Percentiles rank a stretch among this genome's conserved stretches.
phyloP scores from a whole-genome alignment of 2,329 filamentous ascomycete species.

The Xylaria polymorpha region DNA sequence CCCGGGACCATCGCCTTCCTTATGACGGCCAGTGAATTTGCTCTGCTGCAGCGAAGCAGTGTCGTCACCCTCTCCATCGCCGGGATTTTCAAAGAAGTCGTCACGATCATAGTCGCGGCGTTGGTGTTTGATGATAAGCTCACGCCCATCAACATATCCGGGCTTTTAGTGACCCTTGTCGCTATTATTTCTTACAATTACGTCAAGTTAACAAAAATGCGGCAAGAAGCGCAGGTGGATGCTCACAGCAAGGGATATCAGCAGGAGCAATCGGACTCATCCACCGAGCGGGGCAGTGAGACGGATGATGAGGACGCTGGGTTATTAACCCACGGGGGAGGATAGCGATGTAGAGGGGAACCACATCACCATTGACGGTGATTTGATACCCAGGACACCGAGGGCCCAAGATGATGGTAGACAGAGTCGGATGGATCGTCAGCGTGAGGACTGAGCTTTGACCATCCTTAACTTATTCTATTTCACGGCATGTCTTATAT shows the following conservation, averaged over 20 bases:
- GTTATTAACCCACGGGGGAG: conserved; percentile 57
- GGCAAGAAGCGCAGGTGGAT: conserved; percentile 73
- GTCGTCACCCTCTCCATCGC: conserved; percentile 97
- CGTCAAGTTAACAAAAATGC: conserved; percentile 92
- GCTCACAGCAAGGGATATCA: conserved; percentile 58
- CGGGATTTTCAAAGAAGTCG: conserved; percentile 98
- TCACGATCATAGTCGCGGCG: conserved; percentile 91
- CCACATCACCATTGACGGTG: conserved; percentile 56
- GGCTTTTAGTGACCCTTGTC: conserved; percentile 85
- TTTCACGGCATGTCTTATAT: conserved; percentile 38
- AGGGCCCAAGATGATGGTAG: conserved; percentile 39
- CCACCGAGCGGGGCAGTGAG: conserved; percentile 55
- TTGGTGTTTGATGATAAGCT: conserved; percentile 89
- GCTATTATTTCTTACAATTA: conserved; percentile 94
- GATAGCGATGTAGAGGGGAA: conserved; percentile 53
- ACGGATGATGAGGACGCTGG: conserved; percentile 59
- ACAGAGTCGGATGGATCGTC: conserved; percentile 43
- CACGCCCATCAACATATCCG: conserved; percentile 86
- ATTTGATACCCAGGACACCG: conserved; percentile 52
- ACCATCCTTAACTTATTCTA: conserved; percentile 28
- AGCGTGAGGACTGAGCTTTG: conserved; percentile 41
- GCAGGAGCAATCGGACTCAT: conserved; percentile 49
- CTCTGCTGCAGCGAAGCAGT: conserved; percentile 90
- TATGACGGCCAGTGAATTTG: conserved; percentile 97
- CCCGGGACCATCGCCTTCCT: conserved; percentile 91